Evolutionary conservation across 257 asterid species (phyloP), one percentile per base, ranked within the genome.

Genomic region (Osmanthus fragrans): DNA sequence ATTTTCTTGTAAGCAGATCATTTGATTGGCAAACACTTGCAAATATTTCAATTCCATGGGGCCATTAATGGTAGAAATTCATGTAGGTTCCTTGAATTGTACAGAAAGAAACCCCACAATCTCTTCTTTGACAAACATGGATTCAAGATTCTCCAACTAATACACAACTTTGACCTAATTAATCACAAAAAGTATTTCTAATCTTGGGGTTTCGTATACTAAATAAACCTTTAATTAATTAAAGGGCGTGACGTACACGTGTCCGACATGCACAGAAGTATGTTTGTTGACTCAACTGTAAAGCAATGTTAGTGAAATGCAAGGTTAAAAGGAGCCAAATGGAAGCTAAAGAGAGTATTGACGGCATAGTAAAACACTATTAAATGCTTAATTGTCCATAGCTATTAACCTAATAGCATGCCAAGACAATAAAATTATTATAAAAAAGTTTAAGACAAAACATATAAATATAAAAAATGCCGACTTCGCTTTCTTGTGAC

Each of bases 401-500:
- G 49, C 49, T 42, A 42, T 42, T 42, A 42, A 42, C 49, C 15
- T 42, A 42, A 42, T 42, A 12, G 11, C 49, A 42, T 42, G 49
- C 49, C 49, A 42, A 11, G 49, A 11, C 49, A 42, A 42, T 16
- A 42, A 42, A 42, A 10, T 11, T 42, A 42, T 42, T 42, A 42
- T 42, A 42, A 42, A 11, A 42, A 40, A 0, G 15, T 42, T 42
- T 11, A 12, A 42, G 49, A 42, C 49, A 42, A 15, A 42, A 12
- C 12, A 42, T 13, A 12, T 2, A 12, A 11, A 42, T 73, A 78
- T 66, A 79, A 86, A 88, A 83, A 82, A 72, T 84, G 93, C 93
- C 90, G 93, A 83, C 93, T 87, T 11, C 66, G 78, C 82, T 90
- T 92, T 76, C 92, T 86, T 86, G 88, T 71, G 86, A 84, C 81